Percentiles rank a stretch among this genome's conserved stretches.
Conservation (phyloP, 2,329 filamentous ascomycete species). For the Bipolaris victoriae region DNA sequence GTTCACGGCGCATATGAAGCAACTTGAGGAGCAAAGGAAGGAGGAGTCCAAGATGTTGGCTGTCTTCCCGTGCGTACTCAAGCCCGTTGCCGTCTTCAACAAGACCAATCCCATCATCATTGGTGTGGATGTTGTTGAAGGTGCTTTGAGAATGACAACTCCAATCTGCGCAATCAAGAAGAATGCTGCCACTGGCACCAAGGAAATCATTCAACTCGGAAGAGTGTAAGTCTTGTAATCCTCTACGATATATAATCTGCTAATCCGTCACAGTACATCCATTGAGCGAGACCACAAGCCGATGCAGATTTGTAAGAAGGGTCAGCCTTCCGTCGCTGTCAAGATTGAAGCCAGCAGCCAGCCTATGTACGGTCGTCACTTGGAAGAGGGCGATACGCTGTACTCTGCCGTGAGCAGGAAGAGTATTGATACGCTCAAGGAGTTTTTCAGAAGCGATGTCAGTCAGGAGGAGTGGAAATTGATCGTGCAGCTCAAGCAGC, state of each 20-base stretch:
- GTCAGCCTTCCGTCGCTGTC: slow-evolving; percentile 94
- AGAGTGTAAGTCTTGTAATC: slow-evolving; percentile 76
- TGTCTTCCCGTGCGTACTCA: slow-evolving; percentile 94
- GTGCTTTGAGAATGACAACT: slow-evolving; percentile 83
- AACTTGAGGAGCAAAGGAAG: slow-evolving; percentile 88
- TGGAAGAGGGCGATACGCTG: slow-evolving; percentile 87
- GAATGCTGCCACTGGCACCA: slow-evolving; percentile 77
- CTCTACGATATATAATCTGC: background rate
- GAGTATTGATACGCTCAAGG: slow-evolving; percentile 94
- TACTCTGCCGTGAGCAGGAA: slow-evolving; percentile 87
- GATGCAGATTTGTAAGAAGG: slow-evolving; percentile 89
- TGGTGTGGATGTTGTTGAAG: slow-evolving; percentile 94
- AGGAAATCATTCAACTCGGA: slow-evolving; percentile 83
- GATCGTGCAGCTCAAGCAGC: slow-evolving; percentile 91
- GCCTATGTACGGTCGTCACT: slow-evolving; percentile 90
- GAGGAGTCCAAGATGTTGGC: slow-evolving; percentile 94
- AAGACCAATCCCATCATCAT: slow-evolving; percentile 96
- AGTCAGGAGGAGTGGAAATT: slow-evolving; percentile 92
- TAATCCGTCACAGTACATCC: slow-evolving; percentile 67
- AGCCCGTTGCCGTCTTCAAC: slow-evolving; percentile 93
- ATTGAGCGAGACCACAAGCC: slow-evolving; percentile 99
- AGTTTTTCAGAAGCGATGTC: slow-evolving; percentile 89
- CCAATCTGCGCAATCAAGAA: slow-evolving; percentile 86
- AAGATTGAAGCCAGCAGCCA: slow-evolving; percentile 96
- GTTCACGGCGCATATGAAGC: slow-evolving; percentile 93